A percentile compares a stretch with the other conserved stretches of the same genome.
phyloP scores from a whole-genome alignment of 192 early-diverging fungal species.

The Rhizoclosmatium sp. region DNA sequence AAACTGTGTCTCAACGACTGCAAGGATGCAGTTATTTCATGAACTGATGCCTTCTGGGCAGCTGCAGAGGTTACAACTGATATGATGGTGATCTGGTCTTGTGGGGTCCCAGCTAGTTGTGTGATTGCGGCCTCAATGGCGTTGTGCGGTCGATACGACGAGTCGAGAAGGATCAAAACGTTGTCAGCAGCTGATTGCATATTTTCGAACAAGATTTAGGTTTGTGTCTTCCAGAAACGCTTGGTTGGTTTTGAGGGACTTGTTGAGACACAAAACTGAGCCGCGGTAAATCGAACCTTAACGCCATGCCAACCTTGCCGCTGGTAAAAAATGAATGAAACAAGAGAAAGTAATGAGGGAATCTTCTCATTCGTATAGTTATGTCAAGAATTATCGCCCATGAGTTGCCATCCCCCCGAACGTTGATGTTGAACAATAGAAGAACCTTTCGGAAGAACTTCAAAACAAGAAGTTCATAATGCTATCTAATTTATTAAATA shows the following conservation, averaged over 20 bases:
- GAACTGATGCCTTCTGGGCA: not conserved
- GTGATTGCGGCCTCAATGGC: slow-evolving; percentile 1
- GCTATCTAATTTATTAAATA: not conserved
- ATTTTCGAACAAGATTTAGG: no score
- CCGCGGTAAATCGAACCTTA: no score
- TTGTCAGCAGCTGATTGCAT: not conserved
- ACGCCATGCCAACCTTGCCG: no score
- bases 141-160: not conserved
- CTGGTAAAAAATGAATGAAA: no score
- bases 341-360: no score
- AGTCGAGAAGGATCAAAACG: not conserved
- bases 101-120: not conserved
- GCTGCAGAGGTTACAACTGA: not conserved
- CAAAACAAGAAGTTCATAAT: not conserved
- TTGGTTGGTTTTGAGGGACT: no score
- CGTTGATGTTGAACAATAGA: not conserved
- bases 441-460: not conserved
- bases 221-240: no score
- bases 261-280: no score
- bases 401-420: no score
- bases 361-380: no score
- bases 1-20: not conserved
- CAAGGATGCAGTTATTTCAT: not conserved
- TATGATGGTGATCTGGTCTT: slow-evolving; percentile 11
- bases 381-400: no score